phyloP scores from a whole-genome alignment of 2,329 filamentous ascomycete genomes.

The Ascochyta viciae-villosae region DNA sequence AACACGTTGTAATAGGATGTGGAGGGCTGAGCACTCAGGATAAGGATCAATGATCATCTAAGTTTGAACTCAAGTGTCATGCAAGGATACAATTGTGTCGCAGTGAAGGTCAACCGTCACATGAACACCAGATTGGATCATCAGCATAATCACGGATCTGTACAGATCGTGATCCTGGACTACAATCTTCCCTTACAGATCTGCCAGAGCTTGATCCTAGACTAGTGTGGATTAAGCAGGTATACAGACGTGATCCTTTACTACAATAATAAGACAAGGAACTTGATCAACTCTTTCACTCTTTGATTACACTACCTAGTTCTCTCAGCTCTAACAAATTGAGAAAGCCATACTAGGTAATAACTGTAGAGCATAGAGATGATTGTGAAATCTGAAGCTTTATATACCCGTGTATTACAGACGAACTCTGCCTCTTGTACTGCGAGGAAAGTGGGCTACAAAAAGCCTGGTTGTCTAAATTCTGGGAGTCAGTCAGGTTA shows the following conservation, averaged over 20 bases:
- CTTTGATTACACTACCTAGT: no score
- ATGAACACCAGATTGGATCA: no score
- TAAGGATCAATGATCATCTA: not conserved
- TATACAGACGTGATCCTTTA: no score
- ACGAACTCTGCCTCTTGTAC: not conserved
- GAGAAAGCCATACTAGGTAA: slow-evolving; percentile 10
- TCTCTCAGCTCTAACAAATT: not conserved
- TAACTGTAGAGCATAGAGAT: not conserved
- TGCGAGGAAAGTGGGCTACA: not conserved
- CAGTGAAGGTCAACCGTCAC: no score
- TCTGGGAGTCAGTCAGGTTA: no score
- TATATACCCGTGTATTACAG: not conserved
- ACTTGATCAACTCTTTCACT: no score
- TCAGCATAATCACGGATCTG: no score
- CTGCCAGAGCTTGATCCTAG: no score
- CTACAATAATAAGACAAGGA: no score
- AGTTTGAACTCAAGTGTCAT: not conserved
- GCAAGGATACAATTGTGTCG: slow-evolving; percentile 6
- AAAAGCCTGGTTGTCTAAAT: not conserved
- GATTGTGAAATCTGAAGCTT: not conserved
- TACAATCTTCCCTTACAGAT: no score
- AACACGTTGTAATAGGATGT: slow-evolving; percentile 29
- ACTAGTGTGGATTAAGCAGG: no score
- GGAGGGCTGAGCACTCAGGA: not conserved
- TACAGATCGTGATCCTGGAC: no score